Conservation (phyloP, 768 basidiomycete species). For the Gelatoporia subvermispora region DNA sequence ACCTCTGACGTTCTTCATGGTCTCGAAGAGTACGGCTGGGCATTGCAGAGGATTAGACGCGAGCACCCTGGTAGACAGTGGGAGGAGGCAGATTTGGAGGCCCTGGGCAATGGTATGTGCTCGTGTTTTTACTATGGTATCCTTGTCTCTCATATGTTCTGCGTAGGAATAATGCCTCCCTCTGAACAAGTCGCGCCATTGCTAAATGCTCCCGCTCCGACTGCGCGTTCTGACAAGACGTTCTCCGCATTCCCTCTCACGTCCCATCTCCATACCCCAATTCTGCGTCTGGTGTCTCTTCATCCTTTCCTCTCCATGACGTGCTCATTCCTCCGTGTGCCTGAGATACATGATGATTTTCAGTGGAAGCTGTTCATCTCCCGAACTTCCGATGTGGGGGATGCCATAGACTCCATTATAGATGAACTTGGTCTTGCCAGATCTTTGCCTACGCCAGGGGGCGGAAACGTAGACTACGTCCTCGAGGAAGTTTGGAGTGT, state of each 20-base stretch:
- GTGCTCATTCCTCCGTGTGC: slow-evolving; percentile 60
- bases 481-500: slow-evolving; percentile 65
- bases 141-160: slow-evolving; percentile 6
- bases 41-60: slow-evolving; percentile 56
- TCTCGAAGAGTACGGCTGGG: slow-evolving; percentile 59
- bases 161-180: slow-evolving; percentile 45
- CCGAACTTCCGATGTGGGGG: slow-evolving; percentile 47
- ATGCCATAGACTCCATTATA: slow-evolving; percentile 45
- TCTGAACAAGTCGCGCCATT: slow-evolving; percentile 47
- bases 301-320: slow-evolving; percentile 53
- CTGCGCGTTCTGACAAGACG: slow-evolving; percentile 37
- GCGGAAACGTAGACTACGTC: slow-evolving; percentile 65
- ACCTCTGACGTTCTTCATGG: slow-evolving; percentile 52
- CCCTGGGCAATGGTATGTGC: slow-evolving; percentile 54
- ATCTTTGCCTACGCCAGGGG: slow-evolving; percentile 60
- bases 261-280: slow-evolving; percentile 59
- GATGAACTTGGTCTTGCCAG: slow-evolving; percentile 70
- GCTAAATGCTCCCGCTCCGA: slow-evolving; percentile 35
- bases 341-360: slow-evolving; percentile 74
- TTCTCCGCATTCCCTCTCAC: slow-evolving; percentile 72
- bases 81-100: slow-evolving; percentile 67
- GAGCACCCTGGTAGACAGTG: slow-evolving; percentile 59
- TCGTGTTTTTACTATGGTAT: background rate
- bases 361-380: slow-evolving; percentile 63
- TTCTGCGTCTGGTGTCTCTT: slow-evolving; percentile 66